Evolutionary conservation across 495 filamentous ascomycete species (phyloP), one percentile per base, ranked within the genome.

Genomic region (Penicillium alfredii): DNA sequence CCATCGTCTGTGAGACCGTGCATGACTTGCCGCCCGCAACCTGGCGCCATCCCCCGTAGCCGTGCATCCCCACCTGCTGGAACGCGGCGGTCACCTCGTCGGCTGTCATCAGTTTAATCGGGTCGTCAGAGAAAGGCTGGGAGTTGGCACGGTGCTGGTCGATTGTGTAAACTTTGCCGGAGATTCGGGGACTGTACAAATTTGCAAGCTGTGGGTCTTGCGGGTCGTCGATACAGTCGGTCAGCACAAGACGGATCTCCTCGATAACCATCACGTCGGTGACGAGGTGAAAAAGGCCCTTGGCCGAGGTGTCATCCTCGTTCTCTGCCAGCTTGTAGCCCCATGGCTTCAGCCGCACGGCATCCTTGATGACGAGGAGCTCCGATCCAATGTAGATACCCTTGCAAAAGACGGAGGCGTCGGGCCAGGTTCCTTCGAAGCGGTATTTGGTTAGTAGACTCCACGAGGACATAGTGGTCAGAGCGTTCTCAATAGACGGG

Each of bases 331-430:
- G 33, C 23, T n/a, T n/a, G n/a, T n/a, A 51, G n/a, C 30, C 40
- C 10, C 36, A 49, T 31, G 52, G 71, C 36, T 66, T 61, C 2
- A 82, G 47, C 9, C 75, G 71, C 1, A 79, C 62, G 1, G 63
- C 56, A 42, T 82, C 78, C 3, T 68, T 69, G 12, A 74, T 49
- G 8, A 61, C 42, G 2, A 80, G 30, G 5, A 78, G 50, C 40
- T 82, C 78, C 4, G 68, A 41, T 0, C 78, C 78, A 2, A 81
- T 46, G 38, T 65, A 82, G 20, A 80, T 64, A 1, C 74, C 78
- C 30, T 63, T 56, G 40, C 68, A 71, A 32, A 60, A 63, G 22
- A 81, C 62, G 1, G 49, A 47, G 0, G 69, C 73, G 12, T 71
- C 53, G 0, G 78, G 76, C 73, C 74, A 80, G 16, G 34, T 55